These are phyloP conservation scores for Exophiala viscosa DNA, from an alignment of 2,329 filamentous ascomycete genomes.

Conservation along the genomic window DNA sequence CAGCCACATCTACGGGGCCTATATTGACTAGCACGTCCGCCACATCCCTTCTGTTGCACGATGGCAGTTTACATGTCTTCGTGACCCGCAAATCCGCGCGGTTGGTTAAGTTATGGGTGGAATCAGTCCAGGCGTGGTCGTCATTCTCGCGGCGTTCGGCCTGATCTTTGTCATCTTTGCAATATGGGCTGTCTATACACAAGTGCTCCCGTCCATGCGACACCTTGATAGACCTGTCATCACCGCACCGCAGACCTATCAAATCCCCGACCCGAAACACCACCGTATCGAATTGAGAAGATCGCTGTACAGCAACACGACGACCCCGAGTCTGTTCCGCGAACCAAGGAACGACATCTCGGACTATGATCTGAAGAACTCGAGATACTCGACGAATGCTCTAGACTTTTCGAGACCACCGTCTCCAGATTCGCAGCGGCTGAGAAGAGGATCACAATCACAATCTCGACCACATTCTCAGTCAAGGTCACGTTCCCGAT, in stretches of 20 bases:
- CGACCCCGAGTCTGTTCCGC: not conserved
- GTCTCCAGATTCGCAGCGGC: not conserved
- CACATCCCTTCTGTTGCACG: no score
- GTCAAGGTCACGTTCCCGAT: not conserved
- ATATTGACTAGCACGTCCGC: no score
- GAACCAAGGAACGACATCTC: slow-evolving; percentile 1
- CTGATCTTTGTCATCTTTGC: not conserved
- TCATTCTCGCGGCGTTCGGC: not conserved
- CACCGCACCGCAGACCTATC: not conserved
- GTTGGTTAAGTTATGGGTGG: not conserved
- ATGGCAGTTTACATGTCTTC: no score
- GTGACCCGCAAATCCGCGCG: no score
- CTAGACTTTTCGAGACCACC: slow-evolving; percentile 2
- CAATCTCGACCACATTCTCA: not conserved
- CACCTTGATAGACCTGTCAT: not conserved
- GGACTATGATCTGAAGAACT: slow-evolving; percentile 1
- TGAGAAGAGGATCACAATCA: not conserved
- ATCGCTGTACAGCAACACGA: not conserved
- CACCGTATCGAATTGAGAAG: not conserved
- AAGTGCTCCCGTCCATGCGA: not conserved
- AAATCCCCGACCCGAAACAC: not conserved
- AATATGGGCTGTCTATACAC: not conserved
- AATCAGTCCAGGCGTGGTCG: slow-evolving; percentile 1
- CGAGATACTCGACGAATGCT: not conserved
- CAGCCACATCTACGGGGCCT: no score